These are phyloP conservation scores for Saccharomycopsis fibuligera DNA, from an alignment of 805 yeast species.

Conservation along the genomic window DNA sequence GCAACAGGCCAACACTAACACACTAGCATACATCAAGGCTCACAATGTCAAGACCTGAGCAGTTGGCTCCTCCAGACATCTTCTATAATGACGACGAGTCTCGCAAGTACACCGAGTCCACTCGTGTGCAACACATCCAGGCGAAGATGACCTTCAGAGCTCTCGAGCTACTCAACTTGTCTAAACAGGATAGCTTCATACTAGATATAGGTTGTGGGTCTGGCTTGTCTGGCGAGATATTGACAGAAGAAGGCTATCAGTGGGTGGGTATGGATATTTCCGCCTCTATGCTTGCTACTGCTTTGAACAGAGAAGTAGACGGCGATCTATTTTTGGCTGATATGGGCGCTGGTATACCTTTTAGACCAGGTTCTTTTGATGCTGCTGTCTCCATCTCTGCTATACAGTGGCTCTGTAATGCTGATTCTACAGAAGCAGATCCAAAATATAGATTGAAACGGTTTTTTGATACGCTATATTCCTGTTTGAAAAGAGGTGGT, in stretches of 20 bases:
- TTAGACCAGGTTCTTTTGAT: conserved; percentile 93
- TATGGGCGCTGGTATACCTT: conserved; percentile 91
- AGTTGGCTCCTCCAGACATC: conserved; percentile 92
- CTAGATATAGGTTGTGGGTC: conserved; percentile 97
- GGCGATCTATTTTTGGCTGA: conserved; percentile 91
- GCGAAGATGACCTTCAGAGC: conserved; percentile 97
- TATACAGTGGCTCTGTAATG: conserved; percentile 97
- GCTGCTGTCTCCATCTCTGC: conserved; percentile 94
- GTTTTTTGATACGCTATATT: conserved; percentile 84
- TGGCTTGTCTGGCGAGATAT: conserved; percentile 89
- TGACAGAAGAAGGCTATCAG: conserved; percentile 86
- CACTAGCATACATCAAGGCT: neutral
- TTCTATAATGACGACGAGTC: conserved; percentile 92
- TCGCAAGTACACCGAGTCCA: conserved; percentile 79
- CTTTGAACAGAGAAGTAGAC: conserved; percentile 83
- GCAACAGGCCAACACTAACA: too few species aligned
- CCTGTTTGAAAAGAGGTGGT: conserved; percentile 86
- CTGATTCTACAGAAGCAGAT: conserved; percentile 75
- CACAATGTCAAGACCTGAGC: conserved; percentile 90
- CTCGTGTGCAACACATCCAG: conserved; percentile 97
- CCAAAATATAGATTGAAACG: conserved; percentile 75
- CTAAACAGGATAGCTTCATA: conserved; percentile 56
- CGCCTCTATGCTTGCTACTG: conserved; percentile 93
- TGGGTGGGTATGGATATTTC: conserved; percentile 98
- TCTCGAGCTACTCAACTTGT: conserved; percentile 74